Conservation (phyloP, 495 filamentous ascomycete genomes). For the Aspergillus sclerotioniger region DNA sequence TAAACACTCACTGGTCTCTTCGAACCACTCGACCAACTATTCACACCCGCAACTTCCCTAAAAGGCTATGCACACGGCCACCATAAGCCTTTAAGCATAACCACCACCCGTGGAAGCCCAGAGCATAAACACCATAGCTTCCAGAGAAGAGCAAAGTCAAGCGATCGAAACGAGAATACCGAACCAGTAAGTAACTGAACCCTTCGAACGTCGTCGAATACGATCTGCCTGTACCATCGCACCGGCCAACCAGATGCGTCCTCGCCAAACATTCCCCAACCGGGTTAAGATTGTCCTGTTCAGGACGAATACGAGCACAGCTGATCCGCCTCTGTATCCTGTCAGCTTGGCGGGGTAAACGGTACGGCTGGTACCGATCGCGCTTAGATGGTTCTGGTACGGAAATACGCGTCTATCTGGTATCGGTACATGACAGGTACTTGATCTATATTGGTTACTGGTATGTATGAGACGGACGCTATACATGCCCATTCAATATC, state of each 20-base stretch:
- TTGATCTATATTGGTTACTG: not conserved
- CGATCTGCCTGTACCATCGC: not conserved
- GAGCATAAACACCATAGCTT: not conserved
- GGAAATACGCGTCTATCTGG: not conserved
- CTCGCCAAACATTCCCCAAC: not conserved
- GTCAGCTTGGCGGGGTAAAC: not conserved
- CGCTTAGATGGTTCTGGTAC: not conserved
- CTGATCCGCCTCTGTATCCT: not conserved
- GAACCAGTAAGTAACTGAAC: too few species aligned
- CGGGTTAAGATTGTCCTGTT: not conserved
- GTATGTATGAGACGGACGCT: too few species aligned
- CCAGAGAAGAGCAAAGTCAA: too few species aligned
- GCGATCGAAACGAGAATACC: too few species aligned
- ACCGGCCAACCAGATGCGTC: not conserved
- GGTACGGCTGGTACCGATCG: not conserved
- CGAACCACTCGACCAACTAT: not conserved
- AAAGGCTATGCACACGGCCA: not conserved
- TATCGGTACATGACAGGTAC: not conserved
- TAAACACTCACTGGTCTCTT: not conserved
- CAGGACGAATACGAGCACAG: not conserved
- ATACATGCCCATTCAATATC: not conserved
- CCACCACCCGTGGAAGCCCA: not conserved
- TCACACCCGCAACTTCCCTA: not conserved
- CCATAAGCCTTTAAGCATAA: not conserved
- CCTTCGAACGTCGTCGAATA: too few species aligned